Evolutionary conservation across 768 basidiomycete species (phyloP).

Genomic region (Gloeophyllum trabeum): DNA sequence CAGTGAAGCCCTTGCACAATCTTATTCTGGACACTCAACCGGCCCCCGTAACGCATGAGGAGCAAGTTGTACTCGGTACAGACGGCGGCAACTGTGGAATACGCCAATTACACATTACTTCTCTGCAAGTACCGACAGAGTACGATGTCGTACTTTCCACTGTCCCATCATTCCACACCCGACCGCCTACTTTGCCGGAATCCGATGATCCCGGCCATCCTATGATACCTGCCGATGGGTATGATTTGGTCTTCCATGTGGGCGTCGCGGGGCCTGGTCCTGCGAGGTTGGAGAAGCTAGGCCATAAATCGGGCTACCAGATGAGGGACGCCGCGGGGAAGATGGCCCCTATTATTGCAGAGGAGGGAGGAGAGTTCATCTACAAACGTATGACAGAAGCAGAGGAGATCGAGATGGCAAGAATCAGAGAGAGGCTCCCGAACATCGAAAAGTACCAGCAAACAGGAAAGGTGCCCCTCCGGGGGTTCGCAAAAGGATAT

Average conservation of each 20-base stretch:
- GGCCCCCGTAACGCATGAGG: slow-evolving; percentile 12
- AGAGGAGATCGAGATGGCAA: slow-evolving; percentile 11
- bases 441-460: slow-evolving; percentile 2
- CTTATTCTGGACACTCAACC: slow-evolving; percentile 31
- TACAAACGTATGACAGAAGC: slow-evolving; percentile 24
- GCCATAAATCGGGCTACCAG: slow-evolving; percentile 57
- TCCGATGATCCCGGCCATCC: slow-evolving; percentile 25
- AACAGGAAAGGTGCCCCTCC: slow-evolving; percentile 10
- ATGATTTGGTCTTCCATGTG: slow-evolving; percentile 63
- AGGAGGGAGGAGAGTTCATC: too few species aligned
- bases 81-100: slow-evolving; percentile 8
- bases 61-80: slow-evolving; percentile 6
- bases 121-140: slow-evolving; percentile 43
- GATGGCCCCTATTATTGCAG: slow-evolving; percentile 37
- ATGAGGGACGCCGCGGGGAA: slow-evolving; percentile 55
- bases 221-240: slow-evolving; percentile 34
- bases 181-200: slow-evolving; percentile 38
- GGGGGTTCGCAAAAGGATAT: slow-evolving; percentile 28
- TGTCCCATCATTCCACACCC: slow-evolving; percentile 48
- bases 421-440: neutral
- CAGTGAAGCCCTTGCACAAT: slow-evolving; percentile 53
- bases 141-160: slow-evolving; percentile 45
- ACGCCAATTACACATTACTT: slow-evolving; percentile 47
- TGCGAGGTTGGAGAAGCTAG: slow-evolving; percentile 50
- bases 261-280: slow-evolving; percentile 58